These are phyloP conservation scores for Nakataea oryzae DNA, from an alignment of 2,329 filamentous ascomycete genomes.

Conservation along the genomic window DNA sequence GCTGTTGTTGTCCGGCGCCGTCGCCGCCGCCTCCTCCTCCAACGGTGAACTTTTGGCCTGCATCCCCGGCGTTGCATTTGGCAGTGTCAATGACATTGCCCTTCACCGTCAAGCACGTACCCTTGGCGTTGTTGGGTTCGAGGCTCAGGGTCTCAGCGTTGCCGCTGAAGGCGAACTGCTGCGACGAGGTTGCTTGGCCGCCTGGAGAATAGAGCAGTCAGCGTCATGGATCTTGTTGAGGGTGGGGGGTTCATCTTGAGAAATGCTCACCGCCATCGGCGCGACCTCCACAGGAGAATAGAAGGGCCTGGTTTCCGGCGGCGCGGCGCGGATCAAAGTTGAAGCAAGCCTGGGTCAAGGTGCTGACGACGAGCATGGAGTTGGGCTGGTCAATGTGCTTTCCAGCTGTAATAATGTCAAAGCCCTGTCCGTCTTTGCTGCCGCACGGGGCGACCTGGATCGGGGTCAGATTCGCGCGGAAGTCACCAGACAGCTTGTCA, in stretches of 20 bases:
- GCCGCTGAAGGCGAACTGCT: conserved; percentile 37
- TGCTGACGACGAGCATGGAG: conserved; percentile 42
- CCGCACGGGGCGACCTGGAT: conserved; percentile 33
- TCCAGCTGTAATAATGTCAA: conserved; percentile 37
- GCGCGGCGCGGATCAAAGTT: conserved; percentile 44
- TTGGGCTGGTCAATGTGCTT: conserved; percentile 36
- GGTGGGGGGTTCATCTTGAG: background rate
- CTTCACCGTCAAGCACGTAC: conserved; percentile 35
- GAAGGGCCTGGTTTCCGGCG: conserved; percentile 38
- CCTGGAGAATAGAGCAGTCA: conserved; percentile 14
- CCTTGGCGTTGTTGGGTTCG: conserved; percentile 31
- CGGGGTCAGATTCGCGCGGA: conserved; percentile 34
- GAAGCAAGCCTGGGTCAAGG: conserved; percentile 45
- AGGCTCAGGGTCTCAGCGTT: conserved; percentile 29
- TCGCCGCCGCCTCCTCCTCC: conserved; percentile 9
- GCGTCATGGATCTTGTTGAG: background rate
- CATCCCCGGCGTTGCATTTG: conserved; percentile 14
- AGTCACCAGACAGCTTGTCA: conserved; percentile 35
- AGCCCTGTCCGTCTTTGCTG: conserved; percentile 29
- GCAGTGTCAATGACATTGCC: conserved; percentile 26
- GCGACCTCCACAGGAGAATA: conserved; percentile 49
- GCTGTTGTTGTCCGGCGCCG: conserved; percentile 7
- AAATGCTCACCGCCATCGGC: conserved; percentile 35
- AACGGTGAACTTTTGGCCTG: conserved; percentile 23
- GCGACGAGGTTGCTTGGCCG: conserved; percentile 38